These are phyloP conservation scores for Hortiboletus campestris DNA, from an alignment of 768 basidiomycete genomes.

Conservation along the genomic window DNA sequence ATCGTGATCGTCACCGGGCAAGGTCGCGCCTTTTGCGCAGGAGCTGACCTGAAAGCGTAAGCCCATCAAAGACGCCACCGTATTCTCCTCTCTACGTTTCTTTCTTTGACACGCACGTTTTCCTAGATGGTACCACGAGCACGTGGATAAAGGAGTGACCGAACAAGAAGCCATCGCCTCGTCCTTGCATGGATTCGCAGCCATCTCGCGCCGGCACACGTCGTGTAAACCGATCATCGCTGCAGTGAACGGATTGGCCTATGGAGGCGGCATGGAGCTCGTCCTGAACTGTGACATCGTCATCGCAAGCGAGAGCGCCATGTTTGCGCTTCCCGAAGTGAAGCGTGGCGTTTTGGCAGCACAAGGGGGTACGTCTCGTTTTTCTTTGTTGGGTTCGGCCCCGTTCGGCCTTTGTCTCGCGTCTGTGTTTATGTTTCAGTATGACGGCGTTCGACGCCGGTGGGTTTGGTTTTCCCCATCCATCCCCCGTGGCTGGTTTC, in stretches of 20 bases:
- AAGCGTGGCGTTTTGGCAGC: constrained; percentile 72
- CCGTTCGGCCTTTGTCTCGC: neutral
- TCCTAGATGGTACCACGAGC: constrained; percentile 58
- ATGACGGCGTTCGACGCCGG: neutral
- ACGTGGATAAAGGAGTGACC: constrained; percentile 41
- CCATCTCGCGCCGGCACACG: constrained; percentile 62
- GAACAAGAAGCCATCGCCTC: constrained; percentile 43
- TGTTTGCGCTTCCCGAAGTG: constrained; percentile 76
- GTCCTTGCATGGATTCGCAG: constrained; percentile 63
- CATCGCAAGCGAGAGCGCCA: constrained; percentile 61
- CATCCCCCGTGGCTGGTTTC: neutral
- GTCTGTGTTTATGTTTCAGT: neutral
- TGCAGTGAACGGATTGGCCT: constrained; percentile 73
- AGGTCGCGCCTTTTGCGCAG: constrained; percentile 75
- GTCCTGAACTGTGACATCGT: constrained; percentile 78
- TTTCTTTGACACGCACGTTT: neutral
- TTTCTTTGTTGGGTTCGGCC: neutral
- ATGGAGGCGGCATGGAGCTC: constrained; percentile 66
- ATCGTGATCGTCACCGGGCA: constrained; percentile 71
- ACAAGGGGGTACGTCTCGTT: constrained; percentile 56
- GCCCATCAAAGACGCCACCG: constrained; percentile 23
- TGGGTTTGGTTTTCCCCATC: neutral
- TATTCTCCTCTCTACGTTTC: neutral
- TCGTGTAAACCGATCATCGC: constrained; percentile 76
- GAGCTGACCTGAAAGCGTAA: constrained; percentile 74